These are phyloP conservation scores for Cyberlindnera sargentensis DNA, from an alignment of 805 yeast species.

Conservation along the genomic window DNA sequence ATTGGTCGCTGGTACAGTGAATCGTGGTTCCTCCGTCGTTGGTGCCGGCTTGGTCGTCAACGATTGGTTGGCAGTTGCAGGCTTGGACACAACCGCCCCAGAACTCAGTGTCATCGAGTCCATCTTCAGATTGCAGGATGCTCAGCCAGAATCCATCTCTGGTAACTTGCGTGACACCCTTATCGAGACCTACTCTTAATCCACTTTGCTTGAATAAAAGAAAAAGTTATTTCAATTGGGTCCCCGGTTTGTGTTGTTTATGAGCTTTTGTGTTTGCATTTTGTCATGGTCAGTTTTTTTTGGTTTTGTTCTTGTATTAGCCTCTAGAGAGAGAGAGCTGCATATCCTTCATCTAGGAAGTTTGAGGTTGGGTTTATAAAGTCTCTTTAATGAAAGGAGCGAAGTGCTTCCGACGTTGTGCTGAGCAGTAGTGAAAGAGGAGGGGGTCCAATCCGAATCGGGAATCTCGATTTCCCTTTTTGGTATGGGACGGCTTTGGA, in stretches of 20 bases:
- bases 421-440: too few species aligned
- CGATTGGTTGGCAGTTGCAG: constrained; percentile 96
- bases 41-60: constrained; percentile 99
- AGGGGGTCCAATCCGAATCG: too few species aligned
- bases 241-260: not conserved
- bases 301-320: constrained; percentile 1
- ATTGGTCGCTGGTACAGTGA: constrained; percentile 95
- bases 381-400: constrained; percentile 3
- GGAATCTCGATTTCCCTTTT: too few species aligned
- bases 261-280: constrained; percentile 5
- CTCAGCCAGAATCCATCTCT: constrained; percentile 79
- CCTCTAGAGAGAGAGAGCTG: constrained; percentile 1
- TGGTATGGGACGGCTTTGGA: too few species aligned
- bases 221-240: not conserved
- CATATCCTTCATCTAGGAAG: constrained; percentile 1
- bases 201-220: not conserved
- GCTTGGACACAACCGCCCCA: constrained; percentile 97
- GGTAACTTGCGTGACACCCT: constrained; percentile 86
- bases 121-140: constrained; percentile 89
- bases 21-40: constrained; percentile 95
- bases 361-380: constrained; percentile 5
- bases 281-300: constrained; percentile 8
- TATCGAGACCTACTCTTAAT: constrained; percentile 79
- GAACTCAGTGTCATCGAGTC: constrained; percentile 95
- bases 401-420: too few species aligned